Percentiles rank a stretch among this genome's conserved stretches.
These are phyloP conservation scores for Aureobasidium lini DNA, from an alignment of 2,329 filamentous ascomycete species.

Conservation along the genomic window DNA sequence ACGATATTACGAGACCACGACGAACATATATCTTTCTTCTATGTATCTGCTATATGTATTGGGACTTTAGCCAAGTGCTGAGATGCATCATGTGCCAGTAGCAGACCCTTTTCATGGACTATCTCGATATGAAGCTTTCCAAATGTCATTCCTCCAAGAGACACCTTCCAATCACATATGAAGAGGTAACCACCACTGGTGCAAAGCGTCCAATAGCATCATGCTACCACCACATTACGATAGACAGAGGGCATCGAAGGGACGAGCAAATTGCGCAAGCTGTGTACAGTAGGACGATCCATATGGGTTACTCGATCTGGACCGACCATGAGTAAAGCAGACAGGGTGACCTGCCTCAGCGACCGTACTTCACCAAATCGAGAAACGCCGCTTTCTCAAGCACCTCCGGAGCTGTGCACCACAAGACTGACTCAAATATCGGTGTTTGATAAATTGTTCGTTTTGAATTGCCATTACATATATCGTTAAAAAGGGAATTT, in stretches of 20 bases:
- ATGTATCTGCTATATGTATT: background rate
- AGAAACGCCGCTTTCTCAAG: no score
- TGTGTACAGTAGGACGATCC: no score
- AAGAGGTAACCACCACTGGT: no score
- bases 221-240: no score
- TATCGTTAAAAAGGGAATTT: conserved; percentile 1
- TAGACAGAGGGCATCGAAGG: no score
- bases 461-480: conserved; percentile 2
- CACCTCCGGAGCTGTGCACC: no score
- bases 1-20: background rate
- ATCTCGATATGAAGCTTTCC: background rate
- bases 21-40: background rate
- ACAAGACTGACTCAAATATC: no score
- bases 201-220: no score
- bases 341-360: background rate
- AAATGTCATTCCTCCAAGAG: no score
- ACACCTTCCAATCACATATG: background rate
- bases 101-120: background rate
- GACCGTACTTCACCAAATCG: background rate
- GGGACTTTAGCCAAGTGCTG: background rate
- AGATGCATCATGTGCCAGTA: background rate
- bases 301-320: no score
- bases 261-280: no score
- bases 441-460: background rate
- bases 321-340: background rate